Evolutionary conservation across 345 rosid species (phyloP).

Genomic region (Euphorbia peplus): DNA sequence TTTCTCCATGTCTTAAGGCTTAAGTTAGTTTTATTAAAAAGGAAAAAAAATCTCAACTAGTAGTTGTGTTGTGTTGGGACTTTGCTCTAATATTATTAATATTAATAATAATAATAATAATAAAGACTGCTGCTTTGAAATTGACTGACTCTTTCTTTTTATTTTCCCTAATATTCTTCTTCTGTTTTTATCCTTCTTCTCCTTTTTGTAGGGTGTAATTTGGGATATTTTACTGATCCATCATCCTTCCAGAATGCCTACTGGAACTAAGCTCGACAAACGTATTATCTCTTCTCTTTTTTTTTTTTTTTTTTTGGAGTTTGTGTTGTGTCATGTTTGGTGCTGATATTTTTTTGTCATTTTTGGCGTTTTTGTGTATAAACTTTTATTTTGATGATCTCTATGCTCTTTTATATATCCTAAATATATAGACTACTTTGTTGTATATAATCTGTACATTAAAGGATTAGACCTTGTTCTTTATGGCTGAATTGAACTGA

Average conservation of each 20-base stretch:
- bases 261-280: conserved; percentile 21
- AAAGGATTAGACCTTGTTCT: no score
- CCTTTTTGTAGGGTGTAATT: conserved; percentile 7
- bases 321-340: not conserved
- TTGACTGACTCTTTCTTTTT: not conserved
- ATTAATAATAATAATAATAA: no score
- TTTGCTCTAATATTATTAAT: no score
- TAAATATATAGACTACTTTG: no score
- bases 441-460: not conserved
- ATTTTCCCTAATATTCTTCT: not conserved
- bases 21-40: not conserved
- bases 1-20: conserved; percentile 1
- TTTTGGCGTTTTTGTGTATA: not conserved
- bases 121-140: conserved; percentile 4
- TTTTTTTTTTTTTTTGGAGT: not conserved
- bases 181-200: not conserved
- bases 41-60: not conserved
- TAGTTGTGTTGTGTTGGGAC: not conserved
- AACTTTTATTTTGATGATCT: not conserved
- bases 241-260: conserved; percentile 33
- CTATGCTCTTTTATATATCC: not conserved
- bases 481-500: no score
- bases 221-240: conserved; percentile 11
- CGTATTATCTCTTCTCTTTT: conserved; percentile 15
- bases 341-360: not conserved